A percentile compares a stretch with the other conserved stretches of the same genome.
These are phyloP conservation scores for Fomitopsis palustris DNA, from an alignment of 1,284 basidiomycete species.

Conservation along the genomic window DNA sequence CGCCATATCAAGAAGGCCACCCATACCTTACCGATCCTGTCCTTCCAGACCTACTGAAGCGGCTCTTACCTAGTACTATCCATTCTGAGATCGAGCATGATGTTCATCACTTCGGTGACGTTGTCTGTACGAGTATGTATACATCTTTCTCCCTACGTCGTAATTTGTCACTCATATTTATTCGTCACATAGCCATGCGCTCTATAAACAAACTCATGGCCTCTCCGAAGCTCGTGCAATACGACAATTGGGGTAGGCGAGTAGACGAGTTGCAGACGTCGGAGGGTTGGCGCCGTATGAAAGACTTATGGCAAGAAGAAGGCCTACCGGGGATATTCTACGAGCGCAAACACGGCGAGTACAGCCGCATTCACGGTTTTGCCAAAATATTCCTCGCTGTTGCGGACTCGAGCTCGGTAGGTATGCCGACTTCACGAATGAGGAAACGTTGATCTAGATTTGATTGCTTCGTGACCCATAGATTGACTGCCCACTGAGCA, in stretches of 20 bases:
- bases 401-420: slow-evolving; percentile 60
- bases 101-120: slow-evolving; percentile 49
- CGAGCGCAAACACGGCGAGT: slow-evolving; percentile 52
- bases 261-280: slow-evolving; percentile 64
- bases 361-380: slow-evolving; percentile 60
- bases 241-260: slow-evolving; percentile 66
- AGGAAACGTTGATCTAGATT: neutral
- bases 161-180: neutral
- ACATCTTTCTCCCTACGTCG: neutral
- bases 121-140: slow-evolving; percentile 48
- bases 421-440: neutral
- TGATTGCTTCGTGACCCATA: slow-evolving; percentile 25
- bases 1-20: slow-evolving; percentile 45
- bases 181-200: slow-evolving; percentile 36
- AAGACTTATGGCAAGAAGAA: slow-evolving; percentile 64
- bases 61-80: slow-evolving; percentile 44
- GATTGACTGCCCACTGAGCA: slow-evolving; percentile 69
- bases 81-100: slow-evolving; percentile 47
- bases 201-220: slow-evolving; percentile 39
- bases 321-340: slow-evolving; percentile 65
- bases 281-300: slow-evolving; percentile 71
- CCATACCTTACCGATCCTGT: slow-evolving; percentile 58
- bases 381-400: slow-evolving; percentile 59
- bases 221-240: slow-evolving; percentile 56
- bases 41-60: slow-evolving; percentile 52